Evolutionary conservation across 2,329 filamentous ascomycete genomes (phyloP), one percentile per base, ranked within the genome.

Genomic region (Colletotrichum gloeosporioides): DNA sequence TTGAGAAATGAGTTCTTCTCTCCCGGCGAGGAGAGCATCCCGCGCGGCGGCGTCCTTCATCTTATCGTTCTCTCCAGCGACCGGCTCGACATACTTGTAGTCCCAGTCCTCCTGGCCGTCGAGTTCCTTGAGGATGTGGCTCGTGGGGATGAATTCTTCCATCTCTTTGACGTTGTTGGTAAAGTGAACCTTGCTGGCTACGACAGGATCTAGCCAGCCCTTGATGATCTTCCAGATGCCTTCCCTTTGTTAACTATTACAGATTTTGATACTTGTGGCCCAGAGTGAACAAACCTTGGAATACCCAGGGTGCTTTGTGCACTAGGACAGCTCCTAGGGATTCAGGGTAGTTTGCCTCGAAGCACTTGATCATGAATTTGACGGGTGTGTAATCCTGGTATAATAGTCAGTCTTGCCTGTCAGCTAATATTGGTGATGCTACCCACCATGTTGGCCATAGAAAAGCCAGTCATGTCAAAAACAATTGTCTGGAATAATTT

Each of bases 281-380:
- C 15, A 84, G 79, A 22, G 81, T 82, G 27, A 29, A 85, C 88
- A 71, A 85, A 93, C 95, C 94, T 88, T 98, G 96, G 87, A 99
- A 99, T 62, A 99, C 88, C 97, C 97, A 99, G 5, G 97, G 97
- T 1, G 97, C 93, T 84, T 98, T 98, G 88, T 99, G 97, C 49
- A 99, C 95, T 62, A 99, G 90, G 4, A 99, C 95, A 3, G 94
- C 91, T 32, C 96, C 97, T 2, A 99, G 90, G 64, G 93, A 96
- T 85, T 99, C 97, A 1, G 97, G 97, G 81, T 99, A 99, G 84
- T 99, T 99, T 76, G 97, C 97, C 87, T 99, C 97, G 82, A 99
- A 99, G 85, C 96, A 98, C 85, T 98, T 98, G 85, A 99, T 98
- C 94, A 99, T 98, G 87, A 99, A 99, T 82, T 98, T 99, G 73